Percentiles rank a stretch among this genome's conserved stretches.
These are phyloP conservation scores for Parastagonospora nodorum DNA, from an alignment of 2,329 filamentous ascomycete genomes.

Conservation along the genomic window DNA sequence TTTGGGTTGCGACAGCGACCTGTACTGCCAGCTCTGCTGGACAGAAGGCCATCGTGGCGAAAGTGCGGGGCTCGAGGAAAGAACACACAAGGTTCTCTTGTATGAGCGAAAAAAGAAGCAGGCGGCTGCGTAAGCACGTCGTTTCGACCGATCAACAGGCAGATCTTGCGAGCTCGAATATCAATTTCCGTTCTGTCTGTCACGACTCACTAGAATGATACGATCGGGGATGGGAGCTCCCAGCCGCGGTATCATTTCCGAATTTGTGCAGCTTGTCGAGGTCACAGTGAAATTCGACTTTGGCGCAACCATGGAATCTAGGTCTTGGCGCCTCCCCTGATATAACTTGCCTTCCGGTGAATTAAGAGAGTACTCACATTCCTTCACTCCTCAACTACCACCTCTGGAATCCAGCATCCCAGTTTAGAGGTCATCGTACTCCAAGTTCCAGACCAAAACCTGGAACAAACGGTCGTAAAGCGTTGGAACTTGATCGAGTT, in stretches of 20 bases:
- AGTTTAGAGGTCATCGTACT: background rate
- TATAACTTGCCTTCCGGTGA: too few species aligned
- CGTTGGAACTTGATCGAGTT: too few species aligned
- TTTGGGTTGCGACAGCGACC: constrained; percentile 69
- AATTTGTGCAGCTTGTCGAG: too few species aligned
- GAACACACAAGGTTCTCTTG: constrained; percentile 69
- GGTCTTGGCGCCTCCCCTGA: too few species aligned
- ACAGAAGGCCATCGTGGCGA: constrained; percentile 76
- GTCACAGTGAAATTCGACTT: too few species aligned
- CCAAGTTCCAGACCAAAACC: background rate
- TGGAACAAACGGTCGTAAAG: background rate
- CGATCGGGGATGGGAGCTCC: too few species aligned
- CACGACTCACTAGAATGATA: background rate
- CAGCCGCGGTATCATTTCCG: too few species aligned
- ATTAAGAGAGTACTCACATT: too few species aligned
- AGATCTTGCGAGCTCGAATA: background rate
- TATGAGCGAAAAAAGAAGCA: constrained; percentile 47
- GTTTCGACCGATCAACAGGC: too few species aligned
- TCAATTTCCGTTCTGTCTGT: background rate
- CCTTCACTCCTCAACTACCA: too few species aligned
- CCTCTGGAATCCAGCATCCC: too few species aligned
- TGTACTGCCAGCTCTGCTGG: constrained; percentile 83
- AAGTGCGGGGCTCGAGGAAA: constrained; percentile 71
- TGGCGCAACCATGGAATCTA: too few species aligned
- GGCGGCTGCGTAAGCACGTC: constrained; percentile 11